A percentile compares a stretch with the other conserved stretches of the same genome.
phyloP scores from a whole-genome alignment of 1,284 basidiomycete genomes.

The Tilletiaria anomala region DNA sequence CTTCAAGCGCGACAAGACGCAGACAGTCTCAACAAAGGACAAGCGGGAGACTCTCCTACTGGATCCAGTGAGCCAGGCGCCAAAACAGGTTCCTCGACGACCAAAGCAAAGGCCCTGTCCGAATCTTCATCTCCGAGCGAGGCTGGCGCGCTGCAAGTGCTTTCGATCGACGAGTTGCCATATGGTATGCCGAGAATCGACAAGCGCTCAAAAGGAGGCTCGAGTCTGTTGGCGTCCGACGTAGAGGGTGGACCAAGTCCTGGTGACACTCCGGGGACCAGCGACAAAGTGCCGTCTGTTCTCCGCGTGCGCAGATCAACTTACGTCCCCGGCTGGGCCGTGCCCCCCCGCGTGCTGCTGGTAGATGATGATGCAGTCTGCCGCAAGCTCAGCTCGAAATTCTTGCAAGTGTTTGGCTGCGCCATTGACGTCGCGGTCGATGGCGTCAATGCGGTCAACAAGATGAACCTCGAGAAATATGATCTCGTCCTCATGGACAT shows the following conservation, averaged over 20 bases:
- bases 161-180: conserved; percentile 8
- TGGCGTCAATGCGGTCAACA: conserved; percentile 81
- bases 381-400: conserved; percentile 73
- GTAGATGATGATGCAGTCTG: conserved; percentile 93
- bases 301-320: conserved; percentile 44
- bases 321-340: conserved; percentile 54
- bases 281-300: background rate
- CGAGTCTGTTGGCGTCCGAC: background rate
- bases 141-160: conserved; percentile 4
- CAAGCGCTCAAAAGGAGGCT: background rate
- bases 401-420: conserved; percentile 87
- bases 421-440: conserved; percentile 83
- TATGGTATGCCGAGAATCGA: conserved; percentile 15
- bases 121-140: background rate
- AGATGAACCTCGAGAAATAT: conserved; percentile 87
- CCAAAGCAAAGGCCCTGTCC: no score
- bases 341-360: conserved; percentile 53
- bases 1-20: conserved; percentile 48
- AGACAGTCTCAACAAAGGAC: no score
- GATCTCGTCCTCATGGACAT: conserved; percentile 92
- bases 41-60: no score
- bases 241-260: background rate
- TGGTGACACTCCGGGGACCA: background rate
- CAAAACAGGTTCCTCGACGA: no score
- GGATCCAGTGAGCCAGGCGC: no score